Percentiles rank a stretch among this genome's conserved stretches.
These are phyloP conservation scores for Solanum ahanhuiri DNA, from an alignment of 257 asterid genomes.

Conservation along the genomic window DNA sequence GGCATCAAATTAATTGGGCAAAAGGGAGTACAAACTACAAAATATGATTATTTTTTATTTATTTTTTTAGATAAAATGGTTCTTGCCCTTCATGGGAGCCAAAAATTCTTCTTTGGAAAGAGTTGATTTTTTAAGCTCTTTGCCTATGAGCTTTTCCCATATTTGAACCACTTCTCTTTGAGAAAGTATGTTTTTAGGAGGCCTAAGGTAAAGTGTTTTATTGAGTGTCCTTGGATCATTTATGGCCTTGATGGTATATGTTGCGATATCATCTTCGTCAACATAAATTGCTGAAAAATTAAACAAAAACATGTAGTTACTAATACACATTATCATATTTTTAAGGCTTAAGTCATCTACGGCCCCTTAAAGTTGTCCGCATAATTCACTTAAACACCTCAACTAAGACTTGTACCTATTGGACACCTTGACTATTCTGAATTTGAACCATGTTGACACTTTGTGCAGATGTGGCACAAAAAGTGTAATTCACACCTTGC, in stretches of 20 bases:
- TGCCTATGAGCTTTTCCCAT: slow-evolving; percentile 24
- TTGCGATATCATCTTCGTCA: slow-evolving; percentile 22
- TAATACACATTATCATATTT: not conserved
- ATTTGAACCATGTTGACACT: too few relatives aligned
- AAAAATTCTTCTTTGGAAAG: slow-evolving; percentile 13
- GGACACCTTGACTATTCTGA: too few relatives aligned
- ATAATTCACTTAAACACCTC: too few relatives aligned
- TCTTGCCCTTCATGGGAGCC: slow-evolving; percentile 8
- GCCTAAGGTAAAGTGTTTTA: slow-evolving; percentile 24
- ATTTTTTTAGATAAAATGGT: not conserved
- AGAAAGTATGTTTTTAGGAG: slow-evolving; percentile 19
- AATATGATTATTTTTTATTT: too few relatives aligned
- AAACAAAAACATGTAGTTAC: not conserved
- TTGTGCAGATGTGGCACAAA: too few relatives aligned
- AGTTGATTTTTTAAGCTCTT: slow-evolving; percentile 10
- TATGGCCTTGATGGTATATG: slow-evolving; percentile 19
- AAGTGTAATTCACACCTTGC: too few relatives aligned
- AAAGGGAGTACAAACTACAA: not conserved
- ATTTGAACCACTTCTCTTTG: slow-evolving; percentile 18
- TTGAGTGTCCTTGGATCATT: slow-evolving; percentile 29
- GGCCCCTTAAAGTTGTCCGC: too few relatives aligned
- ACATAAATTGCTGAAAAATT: slow-evolving; percentile 14
- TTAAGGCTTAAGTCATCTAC: too few relatives aligned
- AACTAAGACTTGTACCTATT: too few relatives aligned
- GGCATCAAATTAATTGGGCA: not conserved